Base-by-base conservation (phyloP, 2,329 filamentous ascomycete species). In the Lasiodiplodia citricola region DNA sequence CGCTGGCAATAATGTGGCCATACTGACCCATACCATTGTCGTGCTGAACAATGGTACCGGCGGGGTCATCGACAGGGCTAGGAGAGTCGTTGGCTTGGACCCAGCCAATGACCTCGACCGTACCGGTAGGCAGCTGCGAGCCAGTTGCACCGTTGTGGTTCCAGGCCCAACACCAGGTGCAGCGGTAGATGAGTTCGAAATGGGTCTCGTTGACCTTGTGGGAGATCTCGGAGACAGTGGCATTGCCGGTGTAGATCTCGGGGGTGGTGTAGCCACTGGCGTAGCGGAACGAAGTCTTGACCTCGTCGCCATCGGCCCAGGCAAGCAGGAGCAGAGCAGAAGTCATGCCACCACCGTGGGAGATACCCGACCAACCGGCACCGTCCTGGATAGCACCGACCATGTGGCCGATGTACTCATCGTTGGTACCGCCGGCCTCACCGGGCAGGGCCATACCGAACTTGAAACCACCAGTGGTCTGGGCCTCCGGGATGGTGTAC, bases 141-240 rank as follows among this genome's bases (percentile, higher is more conserved):
- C 79, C 79, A 16, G 74, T 72, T n/a, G 78, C 79, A 51, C 80
- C 80, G 2, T 78, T 76, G 44, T 83, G 80, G 66, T 82, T 75
- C 82, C 82, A 83, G 14, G 73, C 71, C 80, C 80, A 83, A 72
- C 82, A 83, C 74, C 77, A 73, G 71, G 88, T 78, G 78, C 90
- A 92, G 57, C 87, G 84, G 80, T 90, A 92, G n/a, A 91, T 84
- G 58, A 91, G 75, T 56, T 86, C 86, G 76, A 87, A 92, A 71
- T 86, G 81, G 31, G 86, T 87, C 18, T 83, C 81, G 72, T 86
- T 90, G 68, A 91, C 81, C 31, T 80, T 84, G 16, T 86, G 85
- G 16, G 85, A 87, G 70, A 91, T 86, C 71, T 88, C 85, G 0
- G 87, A 89, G 28, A 92, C 75, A 41, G 83, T 87, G 10, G 90